Base-by-base conservation (phyloP, 257 asterid genomes). In the Solanum pinnatisectum region DNA sequence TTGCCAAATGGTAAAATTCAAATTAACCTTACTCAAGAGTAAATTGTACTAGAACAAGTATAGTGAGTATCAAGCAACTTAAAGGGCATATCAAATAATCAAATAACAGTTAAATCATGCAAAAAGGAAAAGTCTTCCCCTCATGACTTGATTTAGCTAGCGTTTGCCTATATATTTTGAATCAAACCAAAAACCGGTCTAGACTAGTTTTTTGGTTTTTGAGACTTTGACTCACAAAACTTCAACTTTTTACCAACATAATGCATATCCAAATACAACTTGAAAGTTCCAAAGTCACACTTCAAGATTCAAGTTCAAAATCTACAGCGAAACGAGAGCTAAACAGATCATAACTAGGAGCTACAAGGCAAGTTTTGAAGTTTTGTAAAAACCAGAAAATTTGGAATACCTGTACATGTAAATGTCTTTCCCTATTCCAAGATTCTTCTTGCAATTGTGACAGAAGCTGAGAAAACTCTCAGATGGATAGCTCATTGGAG, bases 331-430 rank as follows among this genome's bases (percentile, higher is more conserved):
- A n/a, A 5, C 16, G 7, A 25, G 30, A 63, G 16, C 71, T 63
- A 63, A 30, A 4, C 65, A 8, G 65, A 79, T 25, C 16, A 79
- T 40, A 79, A 44, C 65, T 15, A 78, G 33, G 6, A 37, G 63
- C 39, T 35, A 63, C 76, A 8, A 65, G 59, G 22, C 81, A 85
- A 67, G 82, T 10, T 32, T 18, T 60, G 87, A 37, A 84, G 5
- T 36, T 6, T 36, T 30, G 22, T 27, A 27, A 63, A 14, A 5
- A 42, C 4, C 23, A 81, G 44, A 81, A 44, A 87, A 83, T 49
- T 44, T n/a, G 87, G 40, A 87, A 83, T 70, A 96, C 98, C 98
- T 94, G 93, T 95, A 96, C 94, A 96, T 95, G 94, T 93, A 95
- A 85, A 94, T 94, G 86, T 96, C 98, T 76, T 87, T 89, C 77